These are phyloP conservation scores for Leishmania gerbilli DNA, from an alignment of 208 protist genomes.

Conservation along the genomic window DNA sequence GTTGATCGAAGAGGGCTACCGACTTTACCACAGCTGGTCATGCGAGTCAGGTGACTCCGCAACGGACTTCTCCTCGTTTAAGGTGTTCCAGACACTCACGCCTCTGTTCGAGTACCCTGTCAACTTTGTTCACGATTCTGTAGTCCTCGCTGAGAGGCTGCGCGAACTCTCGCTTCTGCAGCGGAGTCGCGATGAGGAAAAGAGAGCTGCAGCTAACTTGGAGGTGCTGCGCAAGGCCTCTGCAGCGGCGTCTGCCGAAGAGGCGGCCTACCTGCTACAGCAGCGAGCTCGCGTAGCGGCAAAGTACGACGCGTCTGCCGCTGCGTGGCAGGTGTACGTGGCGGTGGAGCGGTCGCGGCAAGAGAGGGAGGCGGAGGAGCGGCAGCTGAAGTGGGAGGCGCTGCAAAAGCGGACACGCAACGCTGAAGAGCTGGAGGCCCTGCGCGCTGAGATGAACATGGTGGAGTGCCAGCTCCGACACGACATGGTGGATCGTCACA, in stretches of 20 bases:
- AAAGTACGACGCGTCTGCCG: constrained; percentile 59
- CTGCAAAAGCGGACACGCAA: constrained; percentile 39
- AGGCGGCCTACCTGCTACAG: constrained; percentile 61
- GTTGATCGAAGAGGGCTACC: constrained; percentile 62
- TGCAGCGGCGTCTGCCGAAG: constrained; percentile 28
- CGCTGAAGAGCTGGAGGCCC: constrained; percentile 41
- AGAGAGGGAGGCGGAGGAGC: constrained; percentile 41
- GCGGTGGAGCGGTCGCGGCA: constrained; percentile 45
- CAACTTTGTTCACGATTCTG: constrained; percentile 41
- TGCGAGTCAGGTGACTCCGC: background rate
- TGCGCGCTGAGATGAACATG: constrained; percentile 43
- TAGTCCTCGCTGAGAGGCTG: constrained; percentile 44
- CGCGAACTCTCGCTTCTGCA: constrained; percentile 50
- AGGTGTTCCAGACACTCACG: constrained; percentile 3
- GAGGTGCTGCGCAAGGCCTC: constrained; percentile 34
- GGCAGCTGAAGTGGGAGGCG: constrained; percentile 35
- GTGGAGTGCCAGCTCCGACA: constrained; percentile 44
- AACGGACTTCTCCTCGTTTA: constrained; percentile 1
- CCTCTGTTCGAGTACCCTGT: constrained; percentile 48
- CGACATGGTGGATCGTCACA: constrained; percentile 43
- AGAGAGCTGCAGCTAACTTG: constrained; percentile 32
- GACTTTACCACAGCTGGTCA: constrained; percentile 29
- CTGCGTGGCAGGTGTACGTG: constrained; percentile 46
- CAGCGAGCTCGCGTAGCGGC: constrained; percentile 64
- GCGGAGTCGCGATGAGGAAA: constrained; percentile 29